Evolutionary conservation across 2,329 filamentous ascomycete genomes (phyloP).

Genomic region (Hymenoscyphus scutula): DNA sequence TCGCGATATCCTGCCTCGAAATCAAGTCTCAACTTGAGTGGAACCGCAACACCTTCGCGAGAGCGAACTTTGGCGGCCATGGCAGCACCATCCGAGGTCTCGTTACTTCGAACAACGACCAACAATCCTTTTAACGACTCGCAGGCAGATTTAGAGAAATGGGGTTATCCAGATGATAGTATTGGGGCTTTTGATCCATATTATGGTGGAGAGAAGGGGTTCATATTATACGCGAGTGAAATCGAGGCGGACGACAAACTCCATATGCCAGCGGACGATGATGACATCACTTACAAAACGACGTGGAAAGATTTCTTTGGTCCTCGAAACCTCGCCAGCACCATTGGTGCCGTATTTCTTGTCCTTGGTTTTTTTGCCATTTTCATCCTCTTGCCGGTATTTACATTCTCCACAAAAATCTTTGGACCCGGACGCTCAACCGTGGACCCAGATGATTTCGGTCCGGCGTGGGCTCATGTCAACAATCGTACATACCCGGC

Average conservation of each 20-base stretch:
- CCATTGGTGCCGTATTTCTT: slow-evolving; percentile 41
- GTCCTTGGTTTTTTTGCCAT: slow-evolving; percentile 46
- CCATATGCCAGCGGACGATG: slow-evolving; percentile 51
- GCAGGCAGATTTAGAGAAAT: slow-evolving; percentile 36
- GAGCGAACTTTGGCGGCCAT: neutral
- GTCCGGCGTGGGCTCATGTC: slow-evolving; percentile 44
- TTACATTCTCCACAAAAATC: slow-evolving; percentile 41
- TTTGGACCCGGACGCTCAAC: neutral
- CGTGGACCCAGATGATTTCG: slow-evolving; percentile 12
- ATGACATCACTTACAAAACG: slow-evolving; percentile 43
- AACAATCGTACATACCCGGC: slow-evolving; percentile 47
- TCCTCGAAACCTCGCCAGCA: slow-evolving; percentile 42
- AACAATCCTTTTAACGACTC: slow-evolving; percentile 28
- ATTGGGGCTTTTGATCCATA: slow-evolving; percentile 44
- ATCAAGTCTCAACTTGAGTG: slow-evolving; percentile 17
- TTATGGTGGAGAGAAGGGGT: slow-evolving; percentile 38
- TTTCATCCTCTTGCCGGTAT: slow-evolving; percentile 50
- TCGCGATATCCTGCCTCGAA: slow-evolving; percentile 33
- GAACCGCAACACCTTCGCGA: slow-evolving; percentile 4
- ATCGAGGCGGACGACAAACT: slow-evolving; percentile 53
- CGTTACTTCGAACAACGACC: slow-evolving; percentile 21
- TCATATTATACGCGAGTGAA: slow-evolving; percentile 47
- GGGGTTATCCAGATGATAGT: slow-evolving; percentile 46
- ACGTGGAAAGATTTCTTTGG: slow-evolving; percentile 45
- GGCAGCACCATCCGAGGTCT: slow-evolving; percentile 11